A percentile compares a stretch with the other conserved stretches of the same genome.
These are phyloP conservation scores for Colletotrichum sp. DNA, from an alignment of 2,329 filamentous ascomycete genomes.

Conservation along the genomic window DNA sequence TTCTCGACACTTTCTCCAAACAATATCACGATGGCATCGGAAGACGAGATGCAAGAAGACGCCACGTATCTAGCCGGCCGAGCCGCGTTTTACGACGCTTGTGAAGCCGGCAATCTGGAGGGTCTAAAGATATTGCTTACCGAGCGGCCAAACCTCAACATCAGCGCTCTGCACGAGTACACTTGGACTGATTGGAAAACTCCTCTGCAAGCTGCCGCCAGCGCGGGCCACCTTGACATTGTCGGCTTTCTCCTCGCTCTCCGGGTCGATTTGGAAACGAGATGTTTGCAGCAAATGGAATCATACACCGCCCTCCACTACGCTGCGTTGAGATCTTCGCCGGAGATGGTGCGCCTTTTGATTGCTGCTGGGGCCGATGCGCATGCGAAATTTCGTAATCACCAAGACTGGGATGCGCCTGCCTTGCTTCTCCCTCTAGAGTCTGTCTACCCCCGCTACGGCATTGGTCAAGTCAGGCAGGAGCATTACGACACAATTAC, in stretches of 20 bases:
- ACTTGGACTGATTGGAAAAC: neutral
- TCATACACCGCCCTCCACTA: neutral
- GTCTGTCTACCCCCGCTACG: neutral
- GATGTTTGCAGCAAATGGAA: neutral
- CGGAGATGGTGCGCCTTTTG: neutral
- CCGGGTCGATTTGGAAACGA: neutral
- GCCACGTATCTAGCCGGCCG: neutral
- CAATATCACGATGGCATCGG: neutral
- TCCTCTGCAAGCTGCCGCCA: neutral
- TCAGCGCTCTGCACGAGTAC: neutral
- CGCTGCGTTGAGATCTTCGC: neutral
- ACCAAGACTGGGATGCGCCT: neutral
- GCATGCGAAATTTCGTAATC: neutral
- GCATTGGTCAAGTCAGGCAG: neutral
- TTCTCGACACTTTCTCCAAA: neutral
- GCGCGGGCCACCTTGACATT: neutral
- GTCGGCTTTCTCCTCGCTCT: neutral
- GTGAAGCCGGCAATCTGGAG: neutral
- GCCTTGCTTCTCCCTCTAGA: neutral
- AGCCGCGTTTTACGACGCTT: neutral
- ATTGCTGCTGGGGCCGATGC: rapidly evolving
- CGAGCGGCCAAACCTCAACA: neutral
- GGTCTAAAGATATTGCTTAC: neutral
- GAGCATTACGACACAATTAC: neutral
- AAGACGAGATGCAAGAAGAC: neutral